phyloP scores from a whole-genome alignment of 441 rosid species.

The Daphne laureola region DNA sequence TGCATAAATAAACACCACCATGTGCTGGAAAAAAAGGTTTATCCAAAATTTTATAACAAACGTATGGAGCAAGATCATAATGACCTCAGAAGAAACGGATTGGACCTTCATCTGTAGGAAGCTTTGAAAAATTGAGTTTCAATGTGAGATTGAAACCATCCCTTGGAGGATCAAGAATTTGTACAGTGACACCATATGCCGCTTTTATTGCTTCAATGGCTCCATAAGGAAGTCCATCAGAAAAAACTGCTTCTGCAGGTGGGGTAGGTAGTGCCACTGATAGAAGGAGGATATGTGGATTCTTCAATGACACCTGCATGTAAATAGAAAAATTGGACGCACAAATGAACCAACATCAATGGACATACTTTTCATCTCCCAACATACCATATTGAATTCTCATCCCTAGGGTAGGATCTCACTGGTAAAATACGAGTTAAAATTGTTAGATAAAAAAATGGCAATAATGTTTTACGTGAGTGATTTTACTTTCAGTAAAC shows the following conservation, averaged over 20 bases:
- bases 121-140: constrained; percentile 77
- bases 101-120: constrained; percentile 86
- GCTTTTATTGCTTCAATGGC: constrained; percentile 90
- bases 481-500: too few relatives aligned
- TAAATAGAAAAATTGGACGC: constrained; percentile 13
- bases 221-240: constrained; percentile 83
- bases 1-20: background rate
- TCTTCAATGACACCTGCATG: constrained; percentile 71
- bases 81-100: constrained; percentile 42
- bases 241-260: constrained; percentile 67
- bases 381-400: too few relatives aligned
- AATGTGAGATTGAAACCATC: constrained; percentile 91
- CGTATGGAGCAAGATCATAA: constrained; percentile 28
- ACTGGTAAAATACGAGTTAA: too few relatives aligned
- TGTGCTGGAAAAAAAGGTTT: background rate
- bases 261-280: constrained; percentile 87
- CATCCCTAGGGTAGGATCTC: too few relatives aligned
- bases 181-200: constrained; percentile 61
- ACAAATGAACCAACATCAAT: too few relatives aligned
- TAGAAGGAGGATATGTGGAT: constrained; percentile 51
- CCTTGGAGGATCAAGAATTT: constrained; percentile 93
- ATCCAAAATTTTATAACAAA: constrained; percentile 14
- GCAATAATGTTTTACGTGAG: too few relatives aligned
- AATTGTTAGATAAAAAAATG: too few relatives aligned
- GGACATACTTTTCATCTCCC: too few relatives aligned